A percentile compares a stretch with the other conserved stretches of the same genome.
Evolutionary conservation across 2,329 filamentous ascomycete species (phyloP).

Genomic region (Monosporascus sp.): DNA sequence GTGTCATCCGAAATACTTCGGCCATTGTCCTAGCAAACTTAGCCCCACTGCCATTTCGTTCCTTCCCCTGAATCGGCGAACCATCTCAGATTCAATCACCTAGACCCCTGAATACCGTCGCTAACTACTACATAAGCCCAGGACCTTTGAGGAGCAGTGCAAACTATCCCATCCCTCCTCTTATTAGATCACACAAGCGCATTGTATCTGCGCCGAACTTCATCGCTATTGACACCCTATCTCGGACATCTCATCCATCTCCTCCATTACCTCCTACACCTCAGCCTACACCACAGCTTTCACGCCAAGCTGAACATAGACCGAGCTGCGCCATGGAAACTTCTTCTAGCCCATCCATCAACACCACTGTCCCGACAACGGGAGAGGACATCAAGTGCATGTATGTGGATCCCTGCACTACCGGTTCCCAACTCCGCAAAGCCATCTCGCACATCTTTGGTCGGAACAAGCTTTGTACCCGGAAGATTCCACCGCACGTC

Average conservation of each 20-base stretch:
- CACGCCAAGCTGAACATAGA: conserved; percentile 15
- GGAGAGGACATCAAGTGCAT: conserved; percentile 39
- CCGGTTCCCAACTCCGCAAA: conserved; percentile 61
- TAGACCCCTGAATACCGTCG: background rate
- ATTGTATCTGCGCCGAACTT: conserved; percentile 46
- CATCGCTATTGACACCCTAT: conserved; percentile 20
- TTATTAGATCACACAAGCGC: conserved; percentile 38
- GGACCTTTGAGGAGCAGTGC: conserved; percentile 6
- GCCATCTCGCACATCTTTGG: conserved; percentile 79
- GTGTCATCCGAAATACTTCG: background rate
- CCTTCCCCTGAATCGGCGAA: too few species aligned
- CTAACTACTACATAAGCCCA: conserved; percentile 9
- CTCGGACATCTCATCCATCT: conserved; percentile 15
- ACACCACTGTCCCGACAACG: conserved; percentile 6
- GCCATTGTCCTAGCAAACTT: too few species aligned
- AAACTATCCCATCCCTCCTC: conserved; percentile 9
- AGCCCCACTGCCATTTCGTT: too few species aligned
- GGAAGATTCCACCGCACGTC: conserved; percentile 60
- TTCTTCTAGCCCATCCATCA: conserved; percentile 11
- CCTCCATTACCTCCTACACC: conserved; percentile 18
- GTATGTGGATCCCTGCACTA: conserved; percentile 53
- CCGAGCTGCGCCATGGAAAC: conserved; percentile 14
- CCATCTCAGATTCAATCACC: background rate
- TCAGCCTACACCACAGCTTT: conserved; percentile 22
- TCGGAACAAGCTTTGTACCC: conserved; percentile 73